phyloP scores from a whole-genome alignment of 2,329 filamentous ascomycete genomes.

The Botrytis pseudocinerea region DNA sequence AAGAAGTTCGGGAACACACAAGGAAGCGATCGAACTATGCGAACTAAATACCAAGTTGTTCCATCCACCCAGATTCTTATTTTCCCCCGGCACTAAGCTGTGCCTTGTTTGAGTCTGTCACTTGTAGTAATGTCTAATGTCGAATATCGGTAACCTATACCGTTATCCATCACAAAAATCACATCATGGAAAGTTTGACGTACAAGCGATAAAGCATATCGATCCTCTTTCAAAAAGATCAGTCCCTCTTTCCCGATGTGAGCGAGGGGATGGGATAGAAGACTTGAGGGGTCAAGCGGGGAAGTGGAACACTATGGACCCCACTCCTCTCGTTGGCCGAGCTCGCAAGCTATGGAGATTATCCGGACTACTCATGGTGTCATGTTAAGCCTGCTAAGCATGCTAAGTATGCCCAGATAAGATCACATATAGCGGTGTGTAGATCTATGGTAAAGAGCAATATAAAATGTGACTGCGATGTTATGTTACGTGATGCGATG shows the following conservation, averaged over 20 bases:
- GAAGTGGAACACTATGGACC: background rate
- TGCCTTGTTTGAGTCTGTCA: background rate
- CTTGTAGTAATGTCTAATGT: background rate
- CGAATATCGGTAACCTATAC: background rate
- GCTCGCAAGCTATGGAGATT: background rate
- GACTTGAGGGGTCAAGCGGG: background rate
- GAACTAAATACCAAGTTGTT: background rate
- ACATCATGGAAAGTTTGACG: background rate
- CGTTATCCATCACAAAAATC: background rate
- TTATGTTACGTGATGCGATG: background rate
- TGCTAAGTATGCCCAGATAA: background rate
- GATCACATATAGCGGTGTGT: background rate
- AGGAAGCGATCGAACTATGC: background rate
- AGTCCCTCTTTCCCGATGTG: background rate
- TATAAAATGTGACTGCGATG: background rate
- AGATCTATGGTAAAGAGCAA: background rate
- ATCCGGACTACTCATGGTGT: background rate
- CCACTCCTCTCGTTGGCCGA: background rate
- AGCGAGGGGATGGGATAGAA: background rate
- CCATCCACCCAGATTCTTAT: background rate
- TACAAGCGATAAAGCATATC: background rate
- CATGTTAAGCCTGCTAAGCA: background rate
- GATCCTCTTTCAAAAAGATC: background rate
- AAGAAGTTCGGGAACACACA: background rate
- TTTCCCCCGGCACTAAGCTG: background rate